Conservation (phyloP, 1,284 basidiomycete species). For the Leccinum subspadiceum region DNA sequence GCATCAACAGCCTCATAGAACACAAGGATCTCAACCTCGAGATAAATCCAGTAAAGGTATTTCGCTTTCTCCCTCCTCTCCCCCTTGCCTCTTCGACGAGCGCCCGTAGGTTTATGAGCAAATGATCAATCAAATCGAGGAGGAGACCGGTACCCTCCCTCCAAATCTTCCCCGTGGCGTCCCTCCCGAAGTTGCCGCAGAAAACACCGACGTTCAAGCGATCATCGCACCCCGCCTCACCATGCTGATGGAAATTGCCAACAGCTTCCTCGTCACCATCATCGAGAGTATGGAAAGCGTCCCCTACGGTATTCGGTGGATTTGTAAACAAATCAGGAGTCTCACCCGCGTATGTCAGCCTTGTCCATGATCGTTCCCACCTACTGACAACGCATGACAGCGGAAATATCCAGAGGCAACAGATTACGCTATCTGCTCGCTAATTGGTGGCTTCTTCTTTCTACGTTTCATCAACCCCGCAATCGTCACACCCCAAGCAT, state of each 20-base stretch:
- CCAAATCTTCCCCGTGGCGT: constrained; percentile 90
- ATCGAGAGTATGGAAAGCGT: constrained; percentile 97
- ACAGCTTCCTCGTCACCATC: constrained; percentile 95
- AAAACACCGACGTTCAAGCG: constrained; percentile 93
- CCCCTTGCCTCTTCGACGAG: neutral
- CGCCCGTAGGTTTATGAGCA: constrained; percentile 84
- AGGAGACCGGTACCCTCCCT: constrained; percentile 90
- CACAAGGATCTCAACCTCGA: constrained; percentile 98
- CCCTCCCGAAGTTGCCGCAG: constrained; percentile 88
- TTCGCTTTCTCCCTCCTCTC: neutral
- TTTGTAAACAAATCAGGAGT: constrained; percentile 98
- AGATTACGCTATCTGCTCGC: constrained; percentile 95
- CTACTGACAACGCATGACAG: constrained; percentile 41
- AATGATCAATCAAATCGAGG: constrained; percentile 97
- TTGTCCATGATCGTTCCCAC: constrained; percentile 6
- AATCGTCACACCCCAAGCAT: constrained; percentile 99
- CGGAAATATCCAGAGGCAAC: constrained; percentile 98
- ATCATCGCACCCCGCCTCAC: constrained; percentile 95
- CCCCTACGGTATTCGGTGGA: constrained; percentile 99
- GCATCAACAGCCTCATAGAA: constrained; percentile 97
- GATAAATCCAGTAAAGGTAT: constrained; percentile 96
- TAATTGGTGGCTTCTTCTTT: constrained; percentile 99
- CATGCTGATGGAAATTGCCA: constrained; percentile 99
- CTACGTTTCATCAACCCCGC: constrained; percentile 99
- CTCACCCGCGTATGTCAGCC: constrained; percentile 75